A percentile compares a stretch with the other conserved stretches of the same genome.
These are phyloP conservation scores for Garcia nutans DNA, from an alignment of 345 rosid species.

Conservation along the genomic window DNA sequence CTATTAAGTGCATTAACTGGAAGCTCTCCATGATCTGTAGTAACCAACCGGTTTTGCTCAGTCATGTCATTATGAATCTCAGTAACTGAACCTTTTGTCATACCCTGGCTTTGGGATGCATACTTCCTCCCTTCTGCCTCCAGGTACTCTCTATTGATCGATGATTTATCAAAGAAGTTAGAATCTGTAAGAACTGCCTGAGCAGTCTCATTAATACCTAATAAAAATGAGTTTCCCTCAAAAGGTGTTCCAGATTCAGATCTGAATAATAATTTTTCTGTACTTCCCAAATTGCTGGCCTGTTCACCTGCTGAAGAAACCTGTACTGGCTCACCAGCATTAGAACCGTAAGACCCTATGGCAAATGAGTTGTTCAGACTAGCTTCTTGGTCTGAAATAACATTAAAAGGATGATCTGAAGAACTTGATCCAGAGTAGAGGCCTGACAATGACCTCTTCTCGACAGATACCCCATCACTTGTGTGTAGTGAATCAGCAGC, in stretches of 20 bases:
- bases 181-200: constrained; percentile 35
- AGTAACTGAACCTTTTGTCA: constrained; percentile 33
- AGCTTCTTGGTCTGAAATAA: constrained; percentile 42
- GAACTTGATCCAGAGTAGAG: constrained; percentile 36
- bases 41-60: constrained; percentile 33
- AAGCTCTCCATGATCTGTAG: constrained; percentile 30
- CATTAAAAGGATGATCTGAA: constrained; percentile 32
- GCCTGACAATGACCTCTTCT: constrained; percentile 39
- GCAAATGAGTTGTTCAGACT: constrained; percentile 39
- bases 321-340: constrained; percentile 33
- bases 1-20: constrained; percentile 34
- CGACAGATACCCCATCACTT: constrained; percentile 29
- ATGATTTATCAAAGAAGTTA: constrained; percentile 26
- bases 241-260: constrained; percentile 33
- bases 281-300: constrained; percentile 27
- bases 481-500: constrained; percentile 31
- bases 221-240: constrained; percentile 31
- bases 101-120: constrained; percentile 27
- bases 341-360: constrained; percentile 50
- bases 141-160: constrained; percentile 27
- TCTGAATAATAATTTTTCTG: constrained; percentile 35
- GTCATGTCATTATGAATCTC: constrained; percentile 41
- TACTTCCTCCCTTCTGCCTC: constrained; percentile 39
- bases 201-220: constrained; percentile 27
- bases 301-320: constrained; percentile 32